These are phyloP conservation scores for Collybiopsis luxurians DNA, from an alignment of 768 basidiomycete genomes.

Conservation along the genomic window DNA sequence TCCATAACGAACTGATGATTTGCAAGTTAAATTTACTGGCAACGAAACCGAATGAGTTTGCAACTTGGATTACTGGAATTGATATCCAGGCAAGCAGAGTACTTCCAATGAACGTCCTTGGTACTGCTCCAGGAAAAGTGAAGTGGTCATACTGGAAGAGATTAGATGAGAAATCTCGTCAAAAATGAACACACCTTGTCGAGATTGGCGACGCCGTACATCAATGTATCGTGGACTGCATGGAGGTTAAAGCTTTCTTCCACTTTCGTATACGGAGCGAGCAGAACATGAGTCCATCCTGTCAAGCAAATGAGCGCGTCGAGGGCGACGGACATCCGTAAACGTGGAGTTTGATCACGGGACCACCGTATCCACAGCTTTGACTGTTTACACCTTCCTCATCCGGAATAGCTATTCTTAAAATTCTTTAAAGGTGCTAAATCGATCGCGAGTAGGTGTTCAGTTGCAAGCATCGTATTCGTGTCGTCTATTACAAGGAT, in stretches of 20 bases:
- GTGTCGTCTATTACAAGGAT: too few species aligned
- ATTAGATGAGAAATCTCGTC: background rate
- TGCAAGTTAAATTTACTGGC: slow-evolving; percentile 67
- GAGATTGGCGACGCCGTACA: slow-evolving; percentile 61
- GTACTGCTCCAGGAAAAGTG: slow-evolving; percentile 84
- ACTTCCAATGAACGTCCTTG: slow-evolving; percentile 83
- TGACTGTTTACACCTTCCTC: too few species aligned
- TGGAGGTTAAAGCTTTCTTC: slow-evolving; percentile 98
- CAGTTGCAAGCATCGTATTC: too few species aligned
- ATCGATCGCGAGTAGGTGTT: too few species aligned
- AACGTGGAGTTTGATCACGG: background rate
- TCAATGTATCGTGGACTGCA: slow-evolving; percentile 82
- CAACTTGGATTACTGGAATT: slow-evolving; percentile 45
- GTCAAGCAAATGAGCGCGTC: slow-evolving; percentile 51
- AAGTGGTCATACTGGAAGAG: slow-evolving; percentile 82
- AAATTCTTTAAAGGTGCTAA: too few species aligned
- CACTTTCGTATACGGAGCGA: slow-evolving; percentile 92
- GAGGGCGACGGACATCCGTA: slow-evolving; percentile 33
- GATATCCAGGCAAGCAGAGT: slow-evolving; percentile 60
- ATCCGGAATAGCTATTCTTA: too few species aligned
- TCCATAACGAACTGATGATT: slow-evolving; percentile 51
- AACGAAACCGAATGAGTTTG: slow-evolving; percentile 38
- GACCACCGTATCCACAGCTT: background rate
- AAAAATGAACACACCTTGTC: slow-evolving; percentile 41
- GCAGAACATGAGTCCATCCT: slow-evolving; percentile 65